phyloP scores from a whole-genome alignment of 2,329 filamentous ascomycete genomes.

The Fusarium protoensiforme region DNA sequence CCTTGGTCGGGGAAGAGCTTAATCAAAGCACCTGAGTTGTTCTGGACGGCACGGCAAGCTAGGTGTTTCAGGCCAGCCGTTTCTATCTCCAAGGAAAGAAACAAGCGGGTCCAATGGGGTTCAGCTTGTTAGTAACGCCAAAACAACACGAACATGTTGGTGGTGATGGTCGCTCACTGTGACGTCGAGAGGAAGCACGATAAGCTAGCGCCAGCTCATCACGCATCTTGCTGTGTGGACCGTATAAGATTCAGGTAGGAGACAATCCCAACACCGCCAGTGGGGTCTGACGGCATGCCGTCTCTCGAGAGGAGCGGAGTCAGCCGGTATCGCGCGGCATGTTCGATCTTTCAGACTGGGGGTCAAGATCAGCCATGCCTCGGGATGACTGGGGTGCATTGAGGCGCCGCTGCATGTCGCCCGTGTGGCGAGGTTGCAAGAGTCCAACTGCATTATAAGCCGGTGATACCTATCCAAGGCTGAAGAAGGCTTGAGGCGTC shows the following conservation, averaged over 20 bases:
- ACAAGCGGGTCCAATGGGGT: conserved; percentile 19
- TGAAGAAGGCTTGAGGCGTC: conserved; percentile 1
- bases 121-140: conserved; percentile 6
- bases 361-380: neutral
- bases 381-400: neutral
- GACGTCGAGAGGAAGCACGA: conserved; percentile 8
- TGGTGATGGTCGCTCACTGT: conserved; percentile 11
- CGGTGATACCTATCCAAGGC: conserved; percentile 5
- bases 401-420: neutral
- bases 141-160: conserved; percentile 31
- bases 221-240: conserved; percentile 15
- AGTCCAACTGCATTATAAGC: conserved; percentile 19
- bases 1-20: neutral
- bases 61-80: conserved; percentile 13
- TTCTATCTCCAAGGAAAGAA: conserved; percentile 23
- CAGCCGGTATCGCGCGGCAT: conserved; percentile 4
- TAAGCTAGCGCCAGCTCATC: conserved; percentile 33
- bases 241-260: conserved; percentile 20
- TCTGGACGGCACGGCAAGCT: conserved; percentile 1
- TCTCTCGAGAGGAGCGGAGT: neutral
- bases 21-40: neutral
- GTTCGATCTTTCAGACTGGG: conserved; percentile 19
- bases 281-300: conserved; percentile 11
- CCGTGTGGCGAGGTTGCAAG: conserved; percentile 12
- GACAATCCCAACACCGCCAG: neutral